phyloP scores from a whole-genome alignment of 2,329 filamentous ascomycete genomes.

The Arthrinium puccinioides region DNA sequence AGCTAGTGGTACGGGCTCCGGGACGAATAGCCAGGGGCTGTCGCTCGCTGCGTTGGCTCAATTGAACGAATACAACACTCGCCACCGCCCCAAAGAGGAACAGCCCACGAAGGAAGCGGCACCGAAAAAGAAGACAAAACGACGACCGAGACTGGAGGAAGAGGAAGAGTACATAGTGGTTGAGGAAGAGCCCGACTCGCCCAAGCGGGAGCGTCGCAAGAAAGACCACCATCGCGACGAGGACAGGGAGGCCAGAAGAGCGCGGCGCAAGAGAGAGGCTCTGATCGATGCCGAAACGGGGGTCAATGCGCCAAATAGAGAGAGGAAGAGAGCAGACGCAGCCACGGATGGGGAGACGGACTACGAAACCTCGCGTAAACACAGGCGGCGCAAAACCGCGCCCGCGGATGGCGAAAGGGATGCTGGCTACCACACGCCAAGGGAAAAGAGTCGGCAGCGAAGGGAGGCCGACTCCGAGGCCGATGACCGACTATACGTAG shows the following conservation, averaged over 20 bases:
- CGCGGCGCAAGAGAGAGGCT: conserved; percentile 6
- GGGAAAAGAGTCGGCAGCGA: conserved; percentile 12
- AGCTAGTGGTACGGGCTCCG: conserved; percentile 14
- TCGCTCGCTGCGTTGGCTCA: conserved; percentile 55
- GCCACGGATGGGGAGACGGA: conserved; percentile 15
- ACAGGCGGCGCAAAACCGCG: conserved; percentile 8
- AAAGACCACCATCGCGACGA: conserved; percentile 9
- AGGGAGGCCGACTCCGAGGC: conserved; percentile 13
- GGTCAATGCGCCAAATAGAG: background rate
- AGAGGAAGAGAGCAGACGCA: conserved; percentile 1
- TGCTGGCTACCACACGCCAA: conserved; percentile 8
- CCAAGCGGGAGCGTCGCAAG: conserved; percentile 13
- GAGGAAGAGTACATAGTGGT: conserved; percentile 13
- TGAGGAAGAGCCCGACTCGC: conserved; percentile 23
- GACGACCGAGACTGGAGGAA: conserved; percentile 13
- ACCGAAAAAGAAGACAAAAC: conserved; percentile 27
- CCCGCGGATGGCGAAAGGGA: conserved; percentile 10
- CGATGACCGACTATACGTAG: conserved; percentile 18
- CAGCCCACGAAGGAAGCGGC: conserved; percentile 39
- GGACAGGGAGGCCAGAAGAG: conserved; percentile 12
- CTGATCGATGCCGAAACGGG: conserved; percentile 6
- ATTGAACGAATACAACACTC: conserved; percentile 53
- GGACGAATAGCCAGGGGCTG: conserved; percentile 20
- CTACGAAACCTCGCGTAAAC: conserved; percentile 10
- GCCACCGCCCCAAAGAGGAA: conserved; percentile 22